These are phyloP conservation scores for Melanogaster broomeanus DNA, from an alignment of 768 basidiomycete genomes.

Conservation along the genomic window DNA sequence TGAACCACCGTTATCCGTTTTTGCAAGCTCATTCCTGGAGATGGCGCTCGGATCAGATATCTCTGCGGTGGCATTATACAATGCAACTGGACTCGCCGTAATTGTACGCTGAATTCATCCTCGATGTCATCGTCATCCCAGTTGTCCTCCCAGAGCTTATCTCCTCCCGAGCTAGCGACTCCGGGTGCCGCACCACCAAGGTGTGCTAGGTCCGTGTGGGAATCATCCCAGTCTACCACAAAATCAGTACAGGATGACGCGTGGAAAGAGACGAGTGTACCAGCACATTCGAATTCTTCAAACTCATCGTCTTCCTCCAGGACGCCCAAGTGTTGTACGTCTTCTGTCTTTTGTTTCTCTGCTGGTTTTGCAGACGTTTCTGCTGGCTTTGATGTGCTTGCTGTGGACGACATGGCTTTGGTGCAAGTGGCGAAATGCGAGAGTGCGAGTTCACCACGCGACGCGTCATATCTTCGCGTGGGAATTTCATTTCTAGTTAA, in stretches of 20 bases:
- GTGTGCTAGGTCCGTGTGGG: slow-evolving; percentile 80
- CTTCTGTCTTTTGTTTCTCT: slow-evolving; percentile 45
- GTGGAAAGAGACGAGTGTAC: slow-evolving; percentile 40
- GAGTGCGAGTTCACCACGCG: no score
- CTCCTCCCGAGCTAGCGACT: slow-evolving; percentile 75
- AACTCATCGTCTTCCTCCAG: slow-evolving; percentile 98
- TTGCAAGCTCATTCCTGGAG: slow-evolving; percentile 62
- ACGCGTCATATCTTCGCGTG: no score
- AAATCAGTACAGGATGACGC: slow-evolving; percentile 1
- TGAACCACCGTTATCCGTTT: slow-evolving; percentile 45
- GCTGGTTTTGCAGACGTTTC: slow-evolving; percentile 27
- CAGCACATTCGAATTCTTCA: slow-evolving; percentile 87
- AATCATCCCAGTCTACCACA: slow-evolving; percentile 79
- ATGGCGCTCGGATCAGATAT: slow-evolving; percentile 1
- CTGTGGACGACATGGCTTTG: slow-evolving; percentile 41
- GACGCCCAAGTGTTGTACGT: slow-evolving; percentile 74
- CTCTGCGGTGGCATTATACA: neutral
- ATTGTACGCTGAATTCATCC: slow-evolving; percentile 93
- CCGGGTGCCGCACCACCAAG: slow-evolving; percentile 73
- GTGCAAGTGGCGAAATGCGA: neutral
- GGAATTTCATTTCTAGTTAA: no score
- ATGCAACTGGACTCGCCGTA: slow-evolving; percentile 64
- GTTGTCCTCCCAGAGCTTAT: slow-evolving; percentile 99
- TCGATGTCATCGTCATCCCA: slow-evolving; percentile 99
- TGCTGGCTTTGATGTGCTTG: slow-evolving; percentile 49